phyloP scores from a whole-genome alignment of 202 grass and related monocot genomes.

The Setaria italica region DNA sequence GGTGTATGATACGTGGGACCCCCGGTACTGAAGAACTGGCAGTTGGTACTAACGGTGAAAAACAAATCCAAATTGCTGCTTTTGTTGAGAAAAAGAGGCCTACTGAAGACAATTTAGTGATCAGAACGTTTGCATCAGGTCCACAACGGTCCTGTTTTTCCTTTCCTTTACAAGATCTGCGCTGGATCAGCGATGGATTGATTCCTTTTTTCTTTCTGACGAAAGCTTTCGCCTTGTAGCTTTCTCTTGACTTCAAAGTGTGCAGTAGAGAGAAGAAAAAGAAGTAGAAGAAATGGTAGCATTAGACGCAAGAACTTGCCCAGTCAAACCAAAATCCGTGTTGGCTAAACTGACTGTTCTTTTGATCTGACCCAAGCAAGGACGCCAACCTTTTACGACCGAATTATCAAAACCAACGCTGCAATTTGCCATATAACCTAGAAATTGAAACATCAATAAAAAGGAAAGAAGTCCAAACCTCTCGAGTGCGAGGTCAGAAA shows the following conservation, averaged over 20 bases:
- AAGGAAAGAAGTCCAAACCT: neutral
- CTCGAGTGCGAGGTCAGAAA: neutral
- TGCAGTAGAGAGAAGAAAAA: neutral
- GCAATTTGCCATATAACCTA: neutral
- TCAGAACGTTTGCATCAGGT: neutral
- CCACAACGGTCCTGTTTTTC: neutral
- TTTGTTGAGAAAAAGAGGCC: neutral
- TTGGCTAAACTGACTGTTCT: neutral
- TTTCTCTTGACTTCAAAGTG: neutral
- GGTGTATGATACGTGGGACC: neutral
- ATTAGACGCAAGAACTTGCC: conserved; percentile 4
- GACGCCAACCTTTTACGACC: neutral
- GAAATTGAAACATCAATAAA: neutral
- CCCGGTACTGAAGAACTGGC: neutral
- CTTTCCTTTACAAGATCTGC: neutral
- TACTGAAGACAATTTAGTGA: neutral
- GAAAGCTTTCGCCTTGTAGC: neutral
- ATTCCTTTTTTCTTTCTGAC: neutral
- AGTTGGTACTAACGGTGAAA: neutral
- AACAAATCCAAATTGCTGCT: neutral
- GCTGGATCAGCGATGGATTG: neutral
- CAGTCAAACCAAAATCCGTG: conserved; percentile 8
- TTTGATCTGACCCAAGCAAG: neutral
- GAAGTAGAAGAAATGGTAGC: neutral
- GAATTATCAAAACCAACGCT: neutral